Evolutionary conservation across 2,329 filamentous ascomycete genomes (phyloP), one percentile per base, ranked within the genome.

Genomic region (Diaporthe batatas): DNA sequence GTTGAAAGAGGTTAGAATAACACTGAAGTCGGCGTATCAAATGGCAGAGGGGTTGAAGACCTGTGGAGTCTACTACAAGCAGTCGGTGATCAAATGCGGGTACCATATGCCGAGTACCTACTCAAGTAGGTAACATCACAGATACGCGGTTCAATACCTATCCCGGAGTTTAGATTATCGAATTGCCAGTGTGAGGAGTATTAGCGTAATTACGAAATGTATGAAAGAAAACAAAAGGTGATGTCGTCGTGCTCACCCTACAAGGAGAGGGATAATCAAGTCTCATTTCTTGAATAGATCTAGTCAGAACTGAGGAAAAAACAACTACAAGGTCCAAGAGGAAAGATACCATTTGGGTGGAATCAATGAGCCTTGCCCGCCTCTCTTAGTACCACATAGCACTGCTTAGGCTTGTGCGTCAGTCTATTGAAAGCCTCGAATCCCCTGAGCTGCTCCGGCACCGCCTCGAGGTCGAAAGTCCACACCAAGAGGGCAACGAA

Each of bases 381-480:
- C 67, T 72, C 71, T 57, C 29, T 59, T 36, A 72, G 34, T 21
- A 70, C 18, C 65, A 70, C 25, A 25, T 73, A 65, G 29, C 71
- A 73, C 34, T 65, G 47, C 57, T 57, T 70, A 7, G 71, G 67
- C 32, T 70, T 73, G 51, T 70, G 67, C 32, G 58, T 73, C 18
- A 73, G 58, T 23, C 42, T 57, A 18, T 70, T 67, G 42, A 73
- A 62, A 12, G 57, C 67, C 29, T 55, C 55, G 42, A 57, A 70
- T 1, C 55, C 57, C 16, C 42, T 62, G 3, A 72, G 74, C 49
- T 70, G 55, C 54, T 62, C 69, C 14, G 34, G 77, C 81, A 10
- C 81, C 79, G 34, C 80, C 71, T 71, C 32, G 23, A 79, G 36
- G 44, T 78, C 75, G 47, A 78, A 79, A 32, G 73, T 75, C 78